A percentile compares a stretch with the other conserved stretches of the same genome.
These are phyloP conservation scores for Salvia splendens DNA, from an alignment of 257 asterid genomes.

Conservation along the genomic window DNA sequence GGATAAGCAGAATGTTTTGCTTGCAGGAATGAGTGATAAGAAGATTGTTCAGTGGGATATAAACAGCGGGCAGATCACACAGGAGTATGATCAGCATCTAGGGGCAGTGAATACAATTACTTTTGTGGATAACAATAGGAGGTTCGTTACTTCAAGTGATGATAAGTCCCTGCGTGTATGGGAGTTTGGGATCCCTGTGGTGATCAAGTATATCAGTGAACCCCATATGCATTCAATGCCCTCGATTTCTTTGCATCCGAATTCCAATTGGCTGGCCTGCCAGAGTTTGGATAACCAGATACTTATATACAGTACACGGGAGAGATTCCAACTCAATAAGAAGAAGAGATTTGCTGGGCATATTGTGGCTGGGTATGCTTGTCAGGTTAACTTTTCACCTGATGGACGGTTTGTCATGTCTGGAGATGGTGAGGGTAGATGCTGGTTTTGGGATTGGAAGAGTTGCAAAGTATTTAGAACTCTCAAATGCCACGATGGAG, in stretches of 20 bases:
- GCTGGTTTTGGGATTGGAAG: conserved; percentile 99
- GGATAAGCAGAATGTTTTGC: conserved; percentile 92
- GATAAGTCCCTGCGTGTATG: conserved; percentile 95
- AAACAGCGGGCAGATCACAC: conserved; percentile 90
- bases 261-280: conserved; percentile 94
- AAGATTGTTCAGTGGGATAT: conserved; percentile 99
- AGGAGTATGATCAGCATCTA: conserved; percentile 97
- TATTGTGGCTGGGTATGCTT: conserved; percentile 93
- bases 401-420: conserved; percentile 97
- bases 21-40: conserved; percentile 99
- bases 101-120: conserved; percentile 98
- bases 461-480: conserved; percentile 94
- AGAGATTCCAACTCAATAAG: conserved; percentile 94
- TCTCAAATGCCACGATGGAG: conserved; percentile 93
- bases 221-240: conserved; percentile 99
- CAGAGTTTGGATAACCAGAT: conserved; percentile 99
- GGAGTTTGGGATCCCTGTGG: conserved; percentile 99
- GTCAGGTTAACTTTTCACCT: conserved; percentile 98
- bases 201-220: conserved; percentile 93
- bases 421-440: conserved; percentile 97
- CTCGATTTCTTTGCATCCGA: conserved; percentile 81
- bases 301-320: conserved; percentile 89
- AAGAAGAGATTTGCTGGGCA: conserved; percentile 99
- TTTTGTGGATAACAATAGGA: conserved; percentile 91
- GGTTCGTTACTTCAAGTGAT: conserved; percentile 97